Evolutionary conservation across 2,329 filamentous ascomycete genomes (phyloP).

Genomic region (Chaetomiaceae sp.): DNA sequence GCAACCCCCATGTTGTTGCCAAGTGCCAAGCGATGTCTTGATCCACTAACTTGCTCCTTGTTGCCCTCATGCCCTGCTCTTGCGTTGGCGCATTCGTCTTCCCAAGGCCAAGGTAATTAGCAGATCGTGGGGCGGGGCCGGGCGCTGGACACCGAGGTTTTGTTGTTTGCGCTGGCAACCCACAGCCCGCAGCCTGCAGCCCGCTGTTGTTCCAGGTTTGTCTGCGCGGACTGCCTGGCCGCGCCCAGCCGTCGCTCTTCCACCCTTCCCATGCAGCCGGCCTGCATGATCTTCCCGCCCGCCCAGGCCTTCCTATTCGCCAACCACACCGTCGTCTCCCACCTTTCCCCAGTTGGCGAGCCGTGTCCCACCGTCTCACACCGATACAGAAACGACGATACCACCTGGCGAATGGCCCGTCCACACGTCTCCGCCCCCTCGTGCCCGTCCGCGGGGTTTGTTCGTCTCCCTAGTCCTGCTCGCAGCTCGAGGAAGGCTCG

Average conservation of each 20-base stretch:
- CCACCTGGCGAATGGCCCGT: constrained; percentile 13
- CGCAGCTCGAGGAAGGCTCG: too few species aligned
- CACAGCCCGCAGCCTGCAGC: too few species aligned
- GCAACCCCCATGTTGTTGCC: not conserved
- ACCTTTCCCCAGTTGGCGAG: not conserved
- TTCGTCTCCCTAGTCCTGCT: too few species aligned
- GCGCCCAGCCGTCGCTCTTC: not conserved
- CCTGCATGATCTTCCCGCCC: constrained; percentile 15
- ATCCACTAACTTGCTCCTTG: not conserved
- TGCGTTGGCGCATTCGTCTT: not conserved
- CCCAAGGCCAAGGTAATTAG: not conserved
- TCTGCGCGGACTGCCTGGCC: not conserved
- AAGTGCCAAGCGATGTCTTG: not conserved
- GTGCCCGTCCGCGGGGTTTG: not conserved
- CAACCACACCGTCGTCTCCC: constrained; percentile 7
- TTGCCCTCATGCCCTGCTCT: not conserved
- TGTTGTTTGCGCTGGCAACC: too few species aligned
- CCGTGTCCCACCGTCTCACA: not conserved
- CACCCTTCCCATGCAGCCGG: not conserved
- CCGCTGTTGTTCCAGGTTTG: too few species aligned
- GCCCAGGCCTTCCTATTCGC: constrained; percentile 5
- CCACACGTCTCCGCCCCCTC: constrained; percentile 16
- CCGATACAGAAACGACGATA: not conserved
- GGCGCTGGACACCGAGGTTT: not conserved
- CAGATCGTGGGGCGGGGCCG: not conserved